Base-by-base conservation (phyloP, 352 stramenopile genomes). In the Albugo candida region DNA sequence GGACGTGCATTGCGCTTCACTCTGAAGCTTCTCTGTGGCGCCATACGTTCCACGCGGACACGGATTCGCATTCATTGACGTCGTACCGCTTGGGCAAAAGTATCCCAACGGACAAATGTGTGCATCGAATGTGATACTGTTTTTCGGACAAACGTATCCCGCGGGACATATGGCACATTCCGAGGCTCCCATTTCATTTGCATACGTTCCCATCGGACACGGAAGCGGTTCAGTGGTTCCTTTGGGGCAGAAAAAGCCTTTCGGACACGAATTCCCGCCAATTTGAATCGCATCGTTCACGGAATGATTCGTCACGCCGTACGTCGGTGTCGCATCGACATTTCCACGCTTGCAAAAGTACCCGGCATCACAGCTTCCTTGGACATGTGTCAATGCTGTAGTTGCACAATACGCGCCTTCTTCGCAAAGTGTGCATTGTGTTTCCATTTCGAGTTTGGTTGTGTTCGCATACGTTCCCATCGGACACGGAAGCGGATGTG, bases 261-360 rank as follows among this genome's bases (percentile, higher is more conserved):
- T 11, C 31, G 71, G 65, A 37, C 77, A 91, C 5, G 65, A 53
- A 36, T 63, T 53, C 0, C 69, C 70, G 38, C 24, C 24, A n/a
- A n/a, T n/a, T n/a, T n/a, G n/a, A n/a, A n/a, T n/a, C n/a, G n/a
- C n/a, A n/a, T n/a, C n/a, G n/a, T 31, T 31, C 24, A 31, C 8
- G 3, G 24, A 8, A 3, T 31, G n/a, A n/a, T 31, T 8, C 24
- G 60, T 76, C 8, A 60, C 27, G 13, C 27, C 45, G 27, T 83
- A 68, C 0, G 53, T 76, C 0, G 78, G 72, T 19, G 61, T 78
- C 2, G 70, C 47, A 1, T 63, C 0, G 13, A 63, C 24, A 27
- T 87, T 86, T 45, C 56, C 61, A 17, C 81, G 35, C 38, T 71
- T 85, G 56, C 80, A 94, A 51, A 84, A 93, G 54, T 81, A 92